Evolutionary conservation across 208 protist genomes (phyloP).

Genomic region (Wallacemonas rigidus): DNA sequence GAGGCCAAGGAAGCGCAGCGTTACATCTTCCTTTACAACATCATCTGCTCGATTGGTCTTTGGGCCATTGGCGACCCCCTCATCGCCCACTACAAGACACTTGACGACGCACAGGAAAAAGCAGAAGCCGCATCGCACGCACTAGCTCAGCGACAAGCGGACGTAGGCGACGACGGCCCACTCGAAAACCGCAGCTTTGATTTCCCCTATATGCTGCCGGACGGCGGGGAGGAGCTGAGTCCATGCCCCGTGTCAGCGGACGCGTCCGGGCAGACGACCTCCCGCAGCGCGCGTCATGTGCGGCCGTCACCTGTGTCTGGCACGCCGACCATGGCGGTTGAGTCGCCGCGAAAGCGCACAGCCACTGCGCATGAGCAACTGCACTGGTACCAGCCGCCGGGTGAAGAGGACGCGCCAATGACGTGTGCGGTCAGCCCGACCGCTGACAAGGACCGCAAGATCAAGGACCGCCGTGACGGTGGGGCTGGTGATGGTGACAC

Average conservation of each 20-base stretch:
- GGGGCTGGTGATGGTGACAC: no score
- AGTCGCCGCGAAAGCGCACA: conserved; percentile 17
- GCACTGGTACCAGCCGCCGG: conserved; percentile 38
- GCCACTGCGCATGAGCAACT: conserved; percentile 43
- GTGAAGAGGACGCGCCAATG: conserved; percentile 29
- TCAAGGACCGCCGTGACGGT: conserved; percentile 3
- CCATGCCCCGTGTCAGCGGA: background rate
- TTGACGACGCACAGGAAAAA: background rate
- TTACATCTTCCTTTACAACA: conserved; percentile 81
- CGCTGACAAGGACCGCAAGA: background rate
- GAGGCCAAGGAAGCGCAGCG: conserved; percentile 37
- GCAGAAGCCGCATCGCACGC: background rate
- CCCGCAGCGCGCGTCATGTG: background rate
- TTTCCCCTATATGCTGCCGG: conserved; percentile 24
- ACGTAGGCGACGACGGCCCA: background rate
- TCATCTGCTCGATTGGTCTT: conserved; percentile 54
- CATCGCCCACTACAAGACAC: conserved; percentile 31
- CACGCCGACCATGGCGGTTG: background rate
- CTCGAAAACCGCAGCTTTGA: conserved; percentile 26
- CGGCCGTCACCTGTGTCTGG: no score
- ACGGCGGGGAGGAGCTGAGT: background rate
- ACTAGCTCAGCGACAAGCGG: background rate
- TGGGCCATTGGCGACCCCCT: conserved; percentile 58
- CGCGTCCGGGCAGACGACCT: background rate
- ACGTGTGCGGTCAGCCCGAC: conserved; percentile 12